Percentiles rank a stretch among this genome's conserved stretches.
Evolutionary conservation across 495 filamentous ascomycete species (phyloP).

Genomic region (Penicillium lividum): DNA sequence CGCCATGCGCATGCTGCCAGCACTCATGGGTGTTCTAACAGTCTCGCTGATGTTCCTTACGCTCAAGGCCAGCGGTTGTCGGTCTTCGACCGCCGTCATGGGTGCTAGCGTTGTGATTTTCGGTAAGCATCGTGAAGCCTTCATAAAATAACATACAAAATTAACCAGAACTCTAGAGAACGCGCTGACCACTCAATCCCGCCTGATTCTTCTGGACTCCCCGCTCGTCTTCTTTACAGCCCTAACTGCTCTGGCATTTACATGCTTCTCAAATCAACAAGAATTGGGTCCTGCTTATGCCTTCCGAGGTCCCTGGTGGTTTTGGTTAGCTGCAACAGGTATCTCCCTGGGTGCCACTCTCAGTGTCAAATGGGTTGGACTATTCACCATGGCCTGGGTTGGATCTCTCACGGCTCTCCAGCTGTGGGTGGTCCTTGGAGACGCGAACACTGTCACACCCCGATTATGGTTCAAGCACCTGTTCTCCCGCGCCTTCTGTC

Average conservation of each 20-base stretch:
- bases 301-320: slow-evolving; percentile 92
- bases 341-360: slow-evolving; percentile 85
- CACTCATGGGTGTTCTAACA: slow-evolving; percentile 80
- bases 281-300: slow-evolving; percentile 86
- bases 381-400: slow-evolving; percentile 99
- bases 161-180: slow-evolving; percentile 64
- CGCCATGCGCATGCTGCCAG: slow-evolving; percentile 92
- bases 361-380: slow-evolving; percentile 97
- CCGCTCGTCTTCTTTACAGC: slow-evolving; percentile 92
- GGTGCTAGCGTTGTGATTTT: slow-evolving; percentile 88
- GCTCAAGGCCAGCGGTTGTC: slow-evolving; percentile 86
- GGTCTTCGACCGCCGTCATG: slow-evolving; percentile 76
- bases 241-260: slow-evolving; percentile 87
- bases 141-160: slow-evolving; percentile 4
- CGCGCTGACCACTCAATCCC: slow-evolving; percentile 89
- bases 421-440: slow-evolving; percentile 91
- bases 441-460: slow-evolving; percentile 79
- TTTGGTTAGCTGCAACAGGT: slow-evolving; percentile 89
- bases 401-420: slow-evolving; percentile 87
- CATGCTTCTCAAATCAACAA: slow-evolving; percentile 93
- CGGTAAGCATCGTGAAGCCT: slow-evolving; percentile 53
- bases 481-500: slow-evolving; percentile 84
- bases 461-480: slow-evolving; percentile 94
- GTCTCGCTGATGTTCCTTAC: slow-evolving; percentile 93
- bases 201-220: slow-evolving; percentile 93